Evolutionary conservation across 148 eudicot species (phyloP).

Genomic region (Cornus controversa): DNA sequence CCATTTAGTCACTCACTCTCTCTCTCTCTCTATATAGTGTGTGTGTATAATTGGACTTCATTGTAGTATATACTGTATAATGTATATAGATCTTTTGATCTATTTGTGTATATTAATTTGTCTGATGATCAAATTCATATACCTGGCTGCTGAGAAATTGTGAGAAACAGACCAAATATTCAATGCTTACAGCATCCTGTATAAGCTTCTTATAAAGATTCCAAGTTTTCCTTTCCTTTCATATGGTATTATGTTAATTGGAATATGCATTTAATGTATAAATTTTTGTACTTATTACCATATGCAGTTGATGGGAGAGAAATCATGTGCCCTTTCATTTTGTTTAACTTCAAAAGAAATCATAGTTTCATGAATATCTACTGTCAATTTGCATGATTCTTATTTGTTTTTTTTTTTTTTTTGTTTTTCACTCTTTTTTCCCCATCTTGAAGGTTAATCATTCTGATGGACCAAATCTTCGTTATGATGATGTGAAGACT

Average conservation of each 20-base stretch:
- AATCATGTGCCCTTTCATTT: background rate
- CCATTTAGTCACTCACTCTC: too few relatives aligned
- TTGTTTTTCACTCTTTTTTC: too few relatives aligned
- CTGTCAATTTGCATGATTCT: background rate
- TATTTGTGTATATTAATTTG: background rate
- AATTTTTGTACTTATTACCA: background rate
- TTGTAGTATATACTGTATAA: background rate
- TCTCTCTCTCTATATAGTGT: too few relatives aligned
- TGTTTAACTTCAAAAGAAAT: conserved; percentile 1
- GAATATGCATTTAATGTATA: background rate
- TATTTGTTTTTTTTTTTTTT: background rate
- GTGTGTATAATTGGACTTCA: background rate
- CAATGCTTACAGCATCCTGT: background rate
- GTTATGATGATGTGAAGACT: conserved; percentile 27
- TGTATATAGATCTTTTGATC: background rate
- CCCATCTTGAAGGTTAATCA: conserved; percentile 28
- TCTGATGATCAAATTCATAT: background rate
- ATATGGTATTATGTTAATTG: background rate
- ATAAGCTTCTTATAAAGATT: too few relatives aligned
- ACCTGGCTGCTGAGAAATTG: conserved; percentile 1
- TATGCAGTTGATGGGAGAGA: background rate
- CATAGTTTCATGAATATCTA: background rate
- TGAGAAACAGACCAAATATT: background rate
- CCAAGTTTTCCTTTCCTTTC: background rate
- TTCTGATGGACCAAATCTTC: conserved; percentile 23